A percentile compares a stretch with the other conserved stretches of the same genome.
phyloP scores from a whole-genome alignment of 2,329 filamentous ascomycete genomes.

The Nannizziopsis barbatae region DNA sequence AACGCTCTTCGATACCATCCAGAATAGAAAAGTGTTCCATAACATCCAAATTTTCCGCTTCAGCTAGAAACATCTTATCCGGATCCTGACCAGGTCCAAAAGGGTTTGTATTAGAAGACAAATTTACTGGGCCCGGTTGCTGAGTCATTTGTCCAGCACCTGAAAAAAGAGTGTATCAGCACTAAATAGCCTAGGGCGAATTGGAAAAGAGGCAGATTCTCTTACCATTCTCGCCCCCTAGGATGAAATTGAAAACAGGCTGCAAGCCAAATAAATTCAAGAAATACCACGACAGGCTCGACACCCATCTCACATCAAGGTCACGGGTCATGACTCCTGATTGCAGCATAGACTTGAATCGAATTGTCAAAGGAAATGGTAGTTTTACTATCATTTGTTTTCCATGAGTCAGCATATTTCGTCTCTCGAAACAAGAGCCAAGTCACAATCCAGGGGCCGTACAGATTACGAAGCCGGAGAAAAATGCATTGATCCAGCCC shows the following conservation, averaged over 20 bases:
- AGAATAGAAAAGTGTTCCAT: slow-evolving; percentile 87
- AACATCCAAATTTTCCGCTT: slow-evolving; percentile 92
- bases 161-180: slow-evolving; percentile 27
- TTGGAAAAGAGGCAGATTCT: slow-evolving; percentile 12
- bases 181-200: background rate
- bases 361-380: slow-evolving; percentile 91
- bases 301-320: slow-evolving; percentile 97
- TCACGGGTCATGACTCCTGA: slow-evolving; percentile 91
- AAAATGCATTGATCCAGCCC: slow-evolving; percentile 99
- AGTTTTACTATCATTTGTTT: slow-evolving; percentile 61
- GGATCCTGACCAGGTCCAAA: slow-evolving; percentile 90
- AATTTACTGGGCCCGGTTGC: slow-evolving; percentile 65
- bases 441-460: slow-evolving; percentile 28
- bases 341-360: slow-evolving; percentile 99
- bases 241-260: slow-evolving; percentile 91
- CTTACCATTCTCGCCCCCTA: slow-evolving; percentile 91
- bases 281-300: slow-evolving; percentile 97
- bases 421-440: background rate
- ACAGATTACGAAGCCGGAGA: slow-evolving; percentile 96
- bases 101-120: slow-evolving; percentile 55
- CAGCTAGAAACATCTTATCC: slow-evolving; percentile 84
- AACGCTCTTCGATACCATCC: slow-evolving; percentile 73
- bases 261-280: slow-evolving; percentile 93
- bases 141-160: slow-evolving; percentile 85
- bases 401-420: slow-evolving; percentile 1